Evolutionary conservation across 2,329 filamentous ascomycete species (phyloP).

Genomic region (Stemphylium vesicarium): DNA sequence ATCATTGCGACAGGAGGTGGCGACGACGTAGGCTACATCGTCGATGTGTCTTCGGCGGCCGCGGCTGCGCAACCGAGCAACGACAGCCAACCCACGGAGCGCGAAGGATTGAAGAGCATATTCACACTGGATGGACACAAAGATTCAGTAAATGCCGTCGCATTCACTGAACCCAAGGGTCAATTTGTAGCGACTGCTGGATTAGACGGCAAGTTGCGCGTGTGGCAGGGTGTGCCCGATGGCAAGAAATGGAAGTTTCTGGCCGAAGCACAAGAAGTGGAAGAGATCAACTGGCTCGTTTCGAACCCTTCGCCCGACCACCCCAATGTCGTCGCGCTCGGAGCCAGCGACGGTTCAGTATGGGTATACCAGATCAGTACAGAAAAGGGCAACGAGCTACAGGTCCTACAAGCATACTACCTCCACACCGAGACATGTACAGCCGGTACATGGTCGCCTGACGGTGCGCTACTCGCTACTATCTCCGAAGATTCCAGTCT

Average conservation of each 20-base stretch:
- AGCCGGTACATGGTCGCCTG: slow-evolving; percentile 87
- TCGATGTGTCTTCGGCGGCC: slow-evolving; percentile 71
- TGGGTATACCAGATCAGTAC: slow-evolving; percentile 91
- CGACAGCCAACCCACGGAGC: slow-evolving; percentile 60
- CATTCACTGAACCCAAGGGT: slow-evolving; percentile 82
- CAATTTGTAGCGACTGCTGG: slow-evolving; percentile 87
- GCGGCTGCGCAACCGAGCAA: slow-evolving; percentile 66
- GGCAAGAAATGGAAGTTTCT: slow-evolving; percentile 69
- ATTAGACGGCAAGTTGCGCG: slow-evolving; percentile 81
- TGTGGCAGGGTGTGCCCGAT: slow-evolving; percentile 64
- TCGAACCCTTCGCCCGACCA: slow-evolving; percentile 74
- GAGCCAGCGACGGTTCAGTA: slow-evolving; percentile 87
- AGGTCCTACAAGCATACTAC: slow-evolving; percentile 91
- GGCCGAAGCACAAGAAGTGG: slow-evolving; percentile 83
- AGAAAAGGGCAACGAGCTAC: slow-evolving; percentile 67
- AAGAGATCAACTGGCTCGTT: slow-evolving; percentile 91
- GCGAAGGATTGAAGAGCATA: slow-evolving; percentile 68
- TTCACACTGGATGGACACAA: slow-evolving; percentile 86
- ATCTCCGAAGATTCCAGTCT: slow-evolving; percentile 88
- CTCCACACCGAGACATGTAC: slow-evolving; percentile 86
- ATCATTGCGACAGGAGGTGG: slow-evolving; percentile 88
- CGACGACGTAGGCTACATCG: slow-evolving; percentile 84
- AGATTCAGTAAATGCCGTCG: slow-evolving; percentile 86
- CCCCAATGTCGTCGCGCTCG: slow-evolving; percentile 84
- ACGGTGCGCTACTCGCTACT: slow-evolving; percentile 84